Conservation (phyloP, 345 rosid species). For the Eucalyptus tenuipes region DNA sequence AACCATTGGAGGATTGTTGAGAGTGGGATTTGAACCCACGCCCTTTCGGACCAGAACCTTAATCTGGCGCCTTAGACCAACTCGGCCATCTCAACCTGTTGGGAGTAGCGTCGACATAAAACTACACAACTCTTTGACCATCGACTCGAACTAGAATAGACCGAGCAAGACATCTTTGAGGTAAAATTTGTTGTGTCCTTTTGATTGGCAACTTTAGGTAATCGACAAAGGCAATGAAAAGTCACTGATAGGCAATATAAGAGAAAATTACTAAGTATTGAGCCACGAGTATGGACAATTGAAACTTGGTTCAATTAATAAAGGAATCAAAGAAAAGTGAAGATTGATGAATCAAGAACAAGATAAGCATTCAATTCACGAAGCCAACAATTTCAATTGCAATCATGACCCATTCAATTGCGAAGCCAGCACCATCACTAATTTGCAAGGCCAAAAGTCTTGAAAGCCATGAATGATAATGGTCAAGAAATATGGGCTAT, state of each 20-base stretch:
- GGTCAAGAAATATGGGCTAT: neutral
- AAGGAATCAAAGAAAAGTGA: neutral
- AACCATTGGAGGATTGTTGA: neutral
- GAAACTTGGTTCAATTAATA: neutral
- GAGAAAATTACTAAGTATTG: neutral
- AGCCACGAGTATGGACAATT: accelerated
- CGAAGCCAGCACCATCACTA: neutral
- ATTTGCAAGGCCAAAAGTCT: neutral
- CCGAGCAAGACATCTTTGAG: neutral
- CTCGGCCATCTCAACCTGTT: slow-evolving; percentile 86
- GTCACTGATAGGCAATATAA: accelerated
- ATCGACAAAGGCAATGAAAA: neutral
- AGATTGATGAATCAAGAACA: neutral
- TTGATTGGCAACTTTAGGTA: neutral
- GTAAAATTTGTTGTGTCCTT: neutral
- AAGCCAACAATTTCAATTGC: neutral
- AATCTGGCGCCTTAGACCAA: slow-evolving; percentile 99
- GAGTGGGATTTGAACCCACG: slow-evolving; percentile 98
- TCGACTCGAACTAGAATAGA: neutral
- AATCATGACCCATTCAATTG: neutral
- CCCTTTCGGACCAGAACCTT: slow-evolving; percentile 99
- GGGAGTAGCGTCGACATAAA: accelerated
- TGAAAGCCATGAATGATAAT: neutral
- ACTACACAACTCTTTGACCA: accelerated
- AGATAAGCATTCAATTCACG: neutral